Evolutionary conservation across 139 green algal genomes (phyloP), one percentile per base, ranked within the genome.

Genomic region (Monoraphidium neglectum): DNA sequence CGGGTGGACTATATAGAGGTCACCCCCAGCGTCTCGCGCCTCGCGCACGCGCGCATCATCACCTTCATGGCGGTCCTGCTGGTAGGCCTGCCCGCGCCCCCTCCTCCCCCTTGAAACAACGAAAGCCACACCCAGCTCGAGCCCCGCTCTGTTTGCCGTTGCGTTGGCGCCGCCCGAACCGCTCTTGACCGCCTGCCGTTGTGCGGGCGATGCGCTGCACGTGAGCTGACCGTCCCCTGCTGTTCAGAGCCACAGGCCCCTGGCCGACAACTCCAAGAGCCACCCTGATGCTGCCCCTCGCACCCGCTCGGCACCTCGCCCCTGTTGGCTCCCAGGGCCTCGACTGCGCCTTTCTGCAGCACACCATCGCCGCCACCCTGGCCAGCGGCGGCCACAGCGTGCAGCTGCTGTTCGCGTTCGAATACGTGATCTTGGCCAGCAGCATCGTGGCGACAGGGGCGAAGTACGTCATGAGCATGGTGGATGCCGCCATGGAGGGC

Each of bases 351-450:
- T 94, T 98, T 74, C 83, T 99, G 37, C 83, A 94, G 38, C 94
- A 93, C 78, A 91, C 92, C 4, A 80, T 98, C 23, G 46, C 59
- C 10, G 79, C 87, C 46, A 94, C 90, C 3, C 79, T 98, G 33
- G 53, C 70, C 21, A 81, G 72, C 16, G 78, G 77, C 15, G 90
- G 87, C 4, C 91, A 96, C 51, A 91, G 79, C 23, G 91, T 99
- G n/a, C 85, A 97, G 77, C 84, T 99, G 38, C 90, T 99, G 37
- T 99, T 99, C 72, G 94, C 94, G 0, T 99, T 99, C 77, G 96
- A 99, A 86, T 98, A 98, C 80, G 86, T 97, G 57, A 97, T 98
- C 77, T 88, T 95, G 28, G 87, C 89, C 4, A 94, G 88, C 0
- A 83, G 90, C 12, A 77, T 91, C 15, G 75, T 93, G 32, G 87